Conservation (phyloP, 257 asterid genomes). For the Phtheirospermum japonicum region DNA sequence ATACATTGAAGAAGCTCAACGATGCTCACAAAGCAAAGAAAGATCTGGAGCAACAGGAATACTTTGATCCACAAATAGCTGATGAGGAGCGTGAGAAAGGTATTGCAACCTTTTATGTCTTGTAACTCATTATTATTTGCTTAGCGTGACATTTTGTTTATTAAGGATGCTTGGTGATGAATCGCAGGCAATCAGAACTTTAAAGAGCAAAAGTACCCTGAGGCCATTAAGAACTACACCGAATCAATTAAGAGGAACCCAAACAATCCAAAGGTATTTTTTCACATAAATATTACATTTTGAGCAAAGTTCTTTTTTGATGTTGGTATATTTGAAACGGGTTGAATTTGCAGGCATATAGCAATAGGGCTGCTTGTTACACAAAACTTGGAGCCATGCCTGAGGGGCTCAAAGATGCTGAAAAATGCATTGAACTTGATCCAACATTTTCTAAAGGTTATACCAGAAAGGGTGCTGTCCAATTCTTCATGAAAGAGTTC, state of each 20-base stretch:
- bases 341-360: constrained; percentile 58
- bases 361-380: constrained; percentile 92
- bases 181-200: constrained; percentile 68
- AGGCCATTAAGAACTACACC: constrained; percentile 75
- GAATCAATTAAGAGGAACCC: constrained; percentile 89
- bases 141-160: background rate
- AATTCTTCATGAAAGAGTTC: constrained; percentile 87
- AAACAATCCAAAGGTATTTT: constrained; percentile 58
- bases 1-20: constrained; percentile 79
- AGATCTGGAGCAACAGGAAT: constrained; percentile 86
- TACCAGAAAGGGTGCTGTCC: constrained; percentile 83
- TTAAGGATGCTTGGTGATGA: background rate
- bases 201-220: constrained; percentile 91
- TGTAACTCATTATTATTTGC: background rate
- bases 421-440: constrained; percentile 87
- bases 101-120: constrained; percentile 10
- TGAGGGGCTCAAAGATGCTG: constrained; percentile 91
- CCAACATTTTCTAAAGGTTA: constrained; percentile 84
- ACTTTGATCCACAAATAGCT: constrained; percentile 75
- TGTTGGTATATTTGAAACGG: background rate
- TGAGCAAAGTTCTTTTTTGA: background rate
- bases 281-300: background rate
- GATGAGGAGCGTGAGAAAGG: constrained; percentile 99
- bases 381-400: constrained; percentile 92
- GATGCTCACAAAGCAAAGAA: constrained; percentile 95